A percentile compares a stretch with the other conserved stretches of the same genome.
phyloP scores from a whole-genome alignment of 768 basidiomycete genomes.

The Hydnomerulius pinastri region DNA sequence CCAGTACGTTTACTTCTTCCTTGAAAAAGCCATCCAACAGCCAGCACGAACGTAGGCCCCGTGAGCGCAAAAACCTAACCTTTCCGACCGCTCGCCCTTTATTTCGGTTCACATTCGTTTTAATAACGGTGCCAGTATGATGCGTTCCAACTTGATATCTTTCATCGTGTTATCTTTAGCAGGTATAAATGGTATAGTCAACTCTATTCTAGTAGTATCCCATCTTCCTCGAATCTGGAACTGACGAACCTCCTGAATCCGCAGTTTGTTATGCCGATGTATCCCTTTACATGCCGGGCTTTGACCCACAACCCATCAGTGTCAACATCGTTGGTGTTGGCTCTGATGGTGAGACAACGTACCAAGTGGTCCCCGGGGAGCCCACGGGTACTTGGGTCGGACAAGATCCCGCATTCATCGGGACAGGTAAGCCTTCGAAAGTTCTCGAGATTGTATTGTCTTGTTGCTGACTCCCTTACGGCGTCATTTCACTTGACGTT shows the following conservation, averaged over 20 bases:
- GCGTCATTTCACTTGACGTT: too few species aligned
- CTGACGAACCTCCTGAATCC: constrained; percentile 2
- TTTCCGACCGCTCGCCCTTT: not conserved
- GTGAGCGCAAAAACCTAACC: not conserved
- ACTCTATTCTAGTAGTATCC: not conserved
- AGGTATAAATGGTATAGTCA: not conserved
- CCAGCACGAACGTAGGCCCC: too few species aligned
- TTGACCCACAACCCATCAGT: constrained; percentile 45
- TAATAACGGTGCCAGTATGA: not conserved
- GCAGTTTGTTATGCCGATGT: constrained; percentile 13
- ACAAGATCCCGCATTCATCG: constrained; percentile 34
- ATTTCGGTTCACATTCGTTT: not conserved
- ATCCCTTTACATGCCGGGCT: constrained; percentile 48
- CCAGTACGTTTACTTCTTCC: too few species aligned
- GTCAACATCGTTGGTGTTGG: constrained; percentile 45
- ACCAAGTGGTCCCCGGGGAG: constrained; percentile 37
- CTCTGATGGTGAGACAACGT: constrained; percentile 44
- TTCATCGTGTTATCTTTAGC: constrained; percentile 10
- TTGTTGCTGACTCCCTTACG: not conserved
- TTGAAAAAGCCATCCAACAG: too few species aligned
- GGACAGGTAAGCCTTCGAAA: constrained; percentile 34
- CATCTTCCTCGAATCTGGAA: too few species aligned
- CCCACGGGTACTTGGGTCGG: constrained; percentile 32
- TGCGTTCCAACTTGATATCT: not conserved
- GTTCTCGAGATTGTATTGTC: not conserved